phyloP scores from a whole-genome alignment of 2,329 filamentous ascomycete genomes.

The Aspergillus sp. region DNA sequence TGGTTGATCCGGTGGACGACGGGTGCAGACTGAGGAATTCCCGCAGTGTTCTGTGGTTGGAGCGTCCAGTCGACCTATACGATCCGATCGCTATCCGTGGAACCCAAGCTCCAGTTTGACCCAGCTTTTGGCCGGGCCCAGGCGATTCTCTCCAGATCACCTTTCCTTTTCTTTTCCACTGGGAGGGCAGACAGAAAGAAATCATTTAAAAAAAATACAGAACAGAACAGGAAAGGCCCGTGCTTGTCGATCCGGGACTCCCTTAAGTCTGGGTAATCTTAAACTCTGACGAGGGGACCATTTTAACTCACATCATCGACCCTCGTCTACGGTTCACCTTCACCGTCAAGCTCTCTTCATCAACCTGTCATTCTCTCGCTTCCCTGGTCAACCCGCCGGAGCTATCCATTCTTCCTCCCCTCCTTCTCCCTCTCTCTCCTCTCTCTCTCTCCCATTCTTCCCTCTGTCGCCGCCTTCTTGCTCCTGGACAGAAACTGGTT shows the following conservation, averaged over 20 bases:
- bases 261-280: conserved; percentile 29
- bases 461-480: neutral
- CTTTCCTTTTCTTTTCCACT: neutral
- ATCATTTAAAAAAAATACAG: neutral
- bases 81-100: conserved; percentile 27
- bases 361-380: conserved; percentile 19
- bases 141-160: conserved; percentile 19
- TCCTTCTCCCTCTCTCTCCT: conserved; percentile 7
- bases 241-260: conserved; percentile 24
- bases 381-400: conserved; percentile 7
- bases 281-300: conserved; percentile 15
- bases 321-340: conserved; percentile 19
- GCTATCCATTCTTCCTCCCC: conserved; percentile 8
- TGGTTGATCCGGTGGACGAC: conserved; percentile 7
- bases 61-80: conserved; percentile 12
- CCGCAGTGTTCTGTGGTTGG: conserved; percentile 24
- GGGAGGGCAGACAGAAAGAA: neutral
- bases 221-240: conserved; percentile 15
- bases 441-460: neutral
- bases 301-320: conserved; percentile 19
- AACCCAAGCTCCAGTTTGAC: conserved; percentile 22
- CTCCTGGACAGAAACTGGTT: too few relatives aligned
- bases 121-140: conserved; percentile 14
- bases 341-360: conserved; percentile 13
- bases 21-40: conserved; percentile 26